These are phyloP conservation scores for Podospora anserina DNA, from an alignment of 495 filamentous ascomycete genomes.

Conservation along the genomic window DNA sequence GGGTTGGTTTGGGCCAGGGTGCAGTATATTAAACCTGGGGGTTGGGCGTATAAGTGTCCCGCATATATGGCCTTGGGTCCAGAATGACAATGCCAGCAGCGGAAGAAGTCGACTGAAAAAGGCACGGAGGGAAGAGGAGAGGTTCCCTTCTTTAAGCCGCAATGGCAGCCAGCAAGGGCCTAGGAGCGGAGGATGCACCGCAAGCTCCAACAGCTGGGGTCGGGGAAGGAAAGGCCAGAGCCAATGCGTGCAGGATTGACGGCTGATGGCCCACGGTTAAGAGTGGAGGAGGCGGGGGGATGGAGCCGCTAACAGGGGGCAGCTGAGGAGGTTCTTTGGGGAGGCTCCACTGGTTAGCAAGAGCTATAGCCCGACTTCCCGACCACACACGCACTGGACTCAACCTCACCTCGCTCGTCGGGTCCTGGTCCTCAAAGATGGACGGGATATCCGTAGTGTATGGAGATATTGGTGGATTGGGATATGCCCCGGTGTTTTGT, in stretches of 20 bases:
- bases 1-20: slow-evolving; percentile 9
- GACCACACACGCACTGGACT: neutral
- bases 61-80: neutral
- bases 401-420: neutral
- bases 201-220: slow-evolving; percentile 1
- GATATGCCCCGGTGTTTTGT: neutral
- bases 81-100: neutral
- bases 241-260: slow-evolving; percentile 3
- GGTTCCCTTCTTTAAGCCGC: slow-evolving; percentile 15
- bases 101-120: neutral
- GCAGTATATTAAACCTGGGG: slow-evolving; percentile 10
- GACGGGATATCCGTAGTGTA: too few species aligned
- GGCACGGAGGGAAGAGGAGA: neutral
- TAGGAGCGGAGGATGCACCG: slow-evolving; percentile 9
- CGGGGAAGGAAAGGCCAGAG: neutral
- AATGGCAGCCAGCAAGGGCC: slow-evolving; percentile 17
- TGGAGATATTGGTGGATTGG: neutral
- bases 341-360: neutral
- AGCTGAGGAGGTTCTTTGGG: slow-evolving; percentile 8
- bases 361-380: slow-evolving; percentile 5
- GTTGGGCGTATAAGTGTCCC: slow-evolving; percentile 1
- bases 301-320: neutral
- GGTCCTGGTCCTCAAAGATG: neutral
- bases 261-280: slow-evolving; percentile 1
- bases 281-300: neutral